phyloP scores from a whole-genome alignment of 352 stramenopile genomes.

The Phytophthora melonis region DNA sequence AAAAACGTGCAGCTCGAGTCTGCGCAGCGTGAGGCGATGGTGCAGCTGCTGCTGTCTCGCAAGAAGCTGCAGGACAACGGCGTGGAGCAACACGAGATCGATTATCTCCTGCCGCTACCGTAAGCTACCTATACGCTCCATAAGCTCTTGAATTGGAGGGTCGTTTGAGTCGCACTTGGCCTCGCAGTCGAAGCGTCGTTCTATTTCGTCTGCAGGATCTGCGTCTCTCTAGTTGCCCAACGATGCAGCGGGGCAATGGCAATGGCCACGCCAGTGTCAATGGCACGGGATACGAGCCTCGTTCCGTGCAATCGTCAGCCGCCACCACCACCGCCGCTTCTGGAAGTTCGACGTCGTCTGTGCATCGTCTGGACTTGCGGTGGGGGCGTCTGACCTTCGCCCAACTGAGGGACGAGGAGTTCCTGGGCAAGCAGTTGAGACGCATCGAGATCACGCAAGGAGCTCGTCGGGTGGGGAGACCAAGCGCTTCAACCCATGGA shows the following conservation, averaged over 20 bases:
- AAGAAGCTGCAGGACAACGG: not conserved
- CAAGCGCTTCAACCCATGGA: not conserved
- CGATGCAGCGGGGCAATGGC: slow-evolving; percentile 26
- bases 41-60: not conserved
- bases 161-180: slow-evolving; percentile 1
- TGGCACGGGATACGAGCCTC: slow-evolving; percentile 40
- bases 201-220: slow-evolving; percentile 22
- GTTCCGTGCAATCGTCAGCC: slow-evolving; percentile 8
- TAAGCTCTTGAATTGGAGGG: slow-evolving; percentile 1
- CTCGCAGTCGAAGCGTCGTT: slow-evolving; percentile 27
- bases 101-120: not conserved
- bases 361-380: slow-evolving; percentile 59
- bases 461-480: slow-evolving; percentile 32
- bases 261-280: slow-evolving; percentile 8
- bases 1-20: not conserved
- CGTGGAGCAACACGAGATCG: not conserved
- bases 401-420: slow-evolving; percentile 73
- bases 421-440: slow-evolving; percentile 71
- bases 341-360: not conserved
- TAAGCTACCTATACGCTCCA: not conserved
- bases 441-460: slow-evolving; percentile 59
- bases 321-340: not conserved
- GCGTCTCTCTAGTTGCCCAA: too few relatives aligned
- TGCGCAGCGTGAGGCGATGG: not conserved
- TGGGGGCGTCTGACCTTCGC: slow-evolving; percentile 74